phyloP scores from a whole-genome alignment of 139 green algal genomes.

The Chlamydomonas applanata region DNA sequence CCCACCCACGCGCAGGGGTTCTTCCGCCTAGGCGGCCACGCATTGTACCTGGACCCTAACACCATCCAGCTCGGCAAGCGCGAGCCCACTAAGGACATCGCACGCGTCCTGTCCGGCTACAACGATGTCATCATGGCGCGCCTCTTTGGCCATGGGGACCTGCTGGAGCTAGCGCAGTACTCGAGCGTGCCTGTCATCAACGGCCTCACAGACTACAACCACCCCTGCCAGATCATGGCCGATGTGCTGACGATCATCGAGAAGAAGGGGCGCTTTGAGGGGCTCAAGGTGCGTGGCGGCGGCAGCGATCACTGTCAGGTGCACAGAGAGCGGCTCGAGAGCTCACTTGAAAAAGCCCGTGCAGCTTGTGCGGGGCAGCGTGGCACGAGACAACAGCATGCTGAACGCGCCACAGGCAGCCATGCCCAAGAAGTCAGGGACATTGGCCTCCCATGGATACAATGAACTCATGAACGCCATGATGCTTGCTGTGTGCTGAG shows the following conservation, averaged over 20 bases:
- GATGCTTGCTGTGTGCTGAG: not conserved
- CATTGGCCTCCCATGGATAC: too few relatives aligned
- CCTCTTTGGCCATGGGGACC: conserved; percentile 93
- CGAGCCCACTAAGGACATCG: conserved; percentile 94
- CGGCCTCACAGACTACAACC: conserved; percentile 99
- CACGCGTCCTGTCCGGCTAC: conserved; percentile 87
- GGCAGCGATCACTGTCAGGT: not conserved
- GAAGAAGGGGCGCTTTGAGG: conserved; percentile 72
- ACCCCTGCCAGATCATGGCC: conserved; percentile 98
- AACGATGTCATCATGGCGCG: conserved; percentile 99
- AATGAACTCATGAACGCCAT: too few relatives aligned
- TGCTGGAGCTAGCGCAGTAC: conserved; percentile 89
- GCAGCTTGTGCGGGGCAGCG: too few relatives aligned
- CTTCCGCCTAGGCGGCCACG: conserved; percentile 88
- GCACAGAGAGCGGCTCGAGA: too few relatives aligned
- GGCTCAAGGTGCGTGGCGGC: conserved; percentile 62
- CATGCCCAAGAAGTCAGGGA: too few relatives aligned
- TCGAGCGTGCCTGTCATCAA: conserved; percentile 91
- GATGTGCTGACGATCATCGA: conserved; percentile 96
- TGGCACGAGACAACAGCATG: not conserved
- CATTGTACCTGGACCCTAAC: conserved; percentile 55
- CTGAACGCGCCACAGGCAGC: too few relatives aligned
- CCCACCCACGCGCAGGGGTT: conserved; percentile 83
- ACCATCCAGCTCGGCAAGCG: conserved; percentile 95
- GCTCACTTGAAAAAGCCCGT: too few relatives aligned